Conservation (phyloP, 2,329 filamentous ascomycete species). For the Fusarium sp. region DNA sequence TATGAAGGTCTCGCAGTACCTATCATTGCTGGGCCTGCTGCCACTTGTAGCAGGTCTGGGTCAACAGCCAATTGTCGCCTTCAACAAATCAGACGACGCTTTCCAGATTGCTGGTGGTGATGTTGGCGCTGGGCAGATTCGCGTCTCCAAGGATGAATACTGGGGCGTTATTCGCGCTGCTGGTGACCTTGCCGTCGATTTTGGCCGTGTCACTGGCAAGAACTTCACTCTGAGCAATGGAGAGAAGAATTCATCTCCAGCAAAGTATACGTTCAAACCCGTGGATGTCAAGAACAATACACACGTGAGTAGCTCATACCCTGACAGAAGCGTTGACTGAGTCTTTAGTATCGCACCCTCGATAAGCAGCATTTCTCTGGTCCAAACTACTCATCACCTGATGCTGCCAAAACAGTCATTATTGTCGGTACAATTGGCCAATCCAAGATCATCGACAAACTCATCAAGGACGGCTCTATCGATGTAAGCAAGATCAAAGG, state of each 20-base stretch:
- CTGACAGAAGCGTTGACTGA: accelerated
- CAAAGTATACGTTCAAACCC: constrained; percentile 56
- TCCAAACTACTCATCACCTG: constrained; percentile 56
- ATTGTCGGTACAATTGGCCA: constrained; percentile 76
- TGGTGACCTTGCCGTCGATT: constrained; percentile 74
- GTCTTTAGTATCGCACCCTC: constrained; percentile 29
- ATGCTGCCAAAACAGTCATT: constrained; percentile 64
- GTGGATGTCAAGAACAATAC: constrained; percentile 61
- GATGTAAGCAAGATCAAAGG: constrained; percentile 67
- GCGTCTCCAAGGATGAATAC: constrained; percentile 69
- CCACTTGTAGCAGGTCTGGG: constrained; percentile 15
- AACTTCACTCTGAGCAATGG: constrained; percentile 71
- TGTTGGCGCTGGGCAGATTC: constrained; percentile 57
- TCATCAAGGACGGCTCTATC: neutral
- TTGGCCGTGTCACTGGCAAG: constrained; percentile 75
- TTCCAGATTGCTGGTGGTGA: constrained; percentile 17
- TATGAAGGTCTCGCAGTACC: constrained; percentile 12
- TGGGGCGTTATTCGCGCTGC: constrained; percentile 76
- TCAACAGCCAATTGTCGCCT: constrained; percentile 24
- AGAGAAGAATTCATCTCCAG: constrained; percentile 49
- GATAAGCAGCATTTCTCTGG: constrained; percentile 47
- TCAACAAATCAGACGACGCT: constrained; percentile 14
- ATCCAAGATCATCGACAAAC: constrained; percentile 64
- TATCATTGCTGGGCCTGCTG: constrained; percentile 15
- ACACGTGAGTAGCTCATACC: constrained; percentile 48